These are phyloP conservation scores for Symbiodinium pilosum DNA, from an alignment of 73 alveolate genomes.

Conservation along the genomic window DNA sequence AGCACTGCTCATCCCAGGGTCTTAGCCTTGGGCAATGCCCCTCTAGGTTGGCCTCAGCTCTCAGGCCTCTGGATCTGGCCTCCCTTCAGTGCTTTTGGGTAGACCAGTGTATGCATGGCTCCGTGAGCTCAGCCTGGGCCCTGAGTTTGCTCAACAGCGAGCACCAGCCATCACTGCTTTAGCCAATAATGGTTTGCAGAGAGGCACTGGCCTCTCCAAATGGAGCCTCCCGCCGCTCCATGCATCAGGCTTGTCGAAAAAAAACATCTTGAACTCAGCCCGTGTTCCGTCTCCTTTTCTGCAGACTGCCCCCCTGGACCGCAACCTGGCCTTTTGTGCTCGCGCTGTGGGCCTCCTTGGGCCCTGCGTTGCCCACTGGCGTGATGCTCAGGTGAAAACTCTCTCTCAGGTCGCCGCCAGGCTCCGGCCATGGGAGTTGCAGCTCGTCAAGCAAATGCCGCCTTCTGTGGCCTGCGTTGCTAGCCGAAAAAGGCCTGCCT, in stretches of 20 bases:
- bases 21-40: neutral
- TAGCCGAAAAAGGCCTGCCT: neutral
- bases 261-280: neutral
- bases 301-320: neutral
- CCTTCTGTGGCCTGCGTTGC: neutral
- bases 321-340: neutral
- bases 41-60: neutral
- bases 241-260: neutral
- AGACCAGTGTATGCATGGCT: neutral
- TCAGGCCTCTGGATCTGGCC: neutral
- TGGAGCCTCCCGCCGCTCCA: neutral
- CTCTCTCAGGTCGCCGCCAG: neutral
- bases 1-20: neutral
- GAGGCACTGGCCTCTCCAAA: neutral
- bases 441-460: neutral
- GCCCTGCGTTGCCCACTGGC: neutral
- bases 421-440: neutral
- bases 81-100: neutral
- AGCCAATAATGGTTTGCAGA: neutral
- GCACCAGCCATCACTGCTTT: neutral
- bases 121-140: neutral
- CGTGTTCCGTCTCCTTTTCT: neutral
- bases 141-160: neutral
- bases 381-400: neutral
- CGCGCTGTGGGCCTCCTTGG: neutral